Evolutionary conservation across 495 filamentous ascomycete genomes (phyloP).

Genomic region (Amphirosellinia nigrospora): DNA sequence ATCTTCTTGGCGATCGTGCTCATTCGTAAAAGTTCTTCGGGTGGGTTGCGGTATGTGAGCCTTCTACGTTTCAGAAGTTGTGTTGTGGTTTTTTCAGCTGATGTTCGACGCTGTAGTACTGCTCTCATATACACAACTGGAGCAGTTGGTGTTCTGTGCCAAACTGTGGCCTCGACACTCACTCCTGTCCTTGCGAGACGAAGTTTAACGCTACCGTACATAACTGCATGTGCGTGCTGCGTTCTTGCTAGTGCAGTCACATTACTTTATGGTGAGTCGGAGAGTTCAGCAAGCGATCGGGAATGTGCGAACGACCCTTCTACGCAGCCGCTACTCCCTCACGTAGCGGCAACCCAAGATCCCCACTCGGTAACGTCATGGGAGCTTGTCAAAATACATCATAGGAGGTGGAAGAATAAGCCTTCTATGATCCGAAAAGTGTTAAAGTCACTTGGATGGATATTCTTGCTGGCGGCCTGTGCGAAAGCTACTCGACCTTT

Average conservation of each 20-base stretch:
- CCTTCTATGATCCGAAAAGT: neutral
- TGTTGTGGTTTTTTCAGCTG: neutral
- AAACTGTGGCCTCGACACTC: neutral
- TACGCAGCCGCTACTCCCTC: neutral
- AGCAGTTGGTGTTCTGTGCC: neutral
- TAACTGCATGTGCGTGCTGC: neutral
- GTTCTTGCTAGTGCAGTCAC: neutral
- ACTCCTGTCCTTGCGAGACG: neutral
- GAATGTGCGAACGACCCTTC: neutral
- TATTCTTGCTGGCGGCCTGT: neutral
- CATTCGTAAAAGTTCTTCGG: neutral
- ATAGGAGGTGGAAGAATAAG: neutral
- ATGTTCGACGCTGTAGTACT: neutral
- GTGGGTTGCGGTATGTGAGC: conserved; percentile 2
- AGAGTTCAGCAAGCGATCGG: neutral
- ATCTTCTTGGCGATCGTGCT: neutral
- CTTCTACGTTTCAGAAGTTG: neutral
- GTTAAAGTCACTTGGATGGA: neutral
- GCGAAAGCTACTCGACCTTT: conserved; percentile 15
- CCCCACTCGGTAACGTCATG: neutral
- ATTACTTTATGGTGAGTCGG: neutral
- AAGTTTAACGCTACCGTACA: neutral
- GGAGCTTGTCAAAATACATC: neutral
- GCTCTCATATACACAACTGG: neutral
- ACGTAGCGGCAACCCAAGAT: neutral